Conservation (phyloP, 805 yeast genomes). For the Blastobotrys chiropterorum region DNA sequence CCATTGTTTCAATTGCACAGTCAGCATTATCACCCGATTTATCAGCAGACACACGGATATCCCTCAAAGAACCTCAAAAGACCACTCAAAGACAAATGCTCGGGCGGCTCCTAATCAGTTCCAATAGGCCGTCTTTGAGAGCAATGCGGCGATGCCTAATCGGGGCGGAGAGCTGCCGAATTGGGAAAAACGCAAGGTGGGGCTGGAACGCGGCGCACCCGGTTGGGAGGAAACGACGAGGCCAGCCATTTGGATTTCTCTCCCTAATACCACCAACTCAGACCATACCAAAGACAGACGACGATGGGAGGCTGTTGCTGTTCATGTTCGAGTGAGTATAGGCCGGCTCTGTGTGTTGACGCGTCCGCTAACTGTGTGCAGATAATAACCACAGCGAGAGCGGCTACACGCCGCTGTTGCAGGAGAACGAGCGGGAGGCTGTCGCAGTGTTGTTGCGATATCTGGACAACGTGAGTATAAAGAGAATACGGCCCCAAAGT, state of each 20-base stretch:
- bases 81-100: too few species aligned
- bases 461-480: conserved; percentile 57
- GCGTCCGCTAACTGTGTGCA: conserved; percentile 11
- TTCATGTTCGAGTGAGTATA: conserved; percentile 14
- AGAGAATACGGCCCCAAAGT: not conserved
- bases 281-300: not conserved
- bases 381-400: conserved; percentile 28
- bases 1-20: too few species aligned
- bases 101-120: too few species aligned
- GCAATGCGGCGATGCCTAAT: too few species aligned
- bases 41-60: too few species aligned
- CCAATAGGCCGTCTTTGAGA: too few species aligned
- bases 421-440: conserved; percentile 95
- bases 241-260: not conserved
- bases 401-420: conserved; percentile 72
- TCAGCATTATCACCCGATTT: too few species aligned
- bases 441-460: conserved; percentile 84
- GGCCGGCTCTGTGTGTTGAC: conserved; percentile 12
- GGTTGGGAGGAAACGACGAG: not conserved
- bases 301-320: conserved; percentile 20
- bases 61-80: too few species aligned
- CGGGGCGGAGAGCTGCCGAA: too few species aligned
- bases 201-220: not conserved
- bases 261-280: not conserved
- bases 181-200: not conserved